phyloP scores from a whole-genome alignment of 495 filamentous ascomycete species.

The Usnea hakonensis region DNA sequence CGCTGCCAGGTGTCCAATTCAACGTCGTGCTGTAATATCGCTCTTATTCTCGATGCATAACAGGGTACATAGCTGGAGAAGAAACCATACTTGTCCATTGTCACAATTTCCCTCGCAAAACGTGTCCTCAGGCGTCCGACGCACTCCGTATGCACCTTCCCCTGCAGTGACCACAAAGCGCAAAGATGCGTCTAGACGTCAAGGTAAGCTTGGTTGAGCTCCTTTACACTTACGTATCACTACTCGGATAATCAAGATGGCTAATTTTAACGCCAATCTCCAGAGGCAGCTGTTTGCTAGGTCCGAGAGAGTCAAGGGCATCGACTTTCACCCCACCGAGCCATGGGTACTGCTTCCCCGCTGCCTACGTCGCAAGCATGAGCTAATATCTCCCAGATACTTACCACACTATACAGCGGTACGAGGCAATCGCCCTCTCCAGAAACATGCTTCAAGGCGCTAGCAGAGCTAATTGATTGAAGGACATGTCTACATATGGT shows the following conservation, averaged over 20 bases:
- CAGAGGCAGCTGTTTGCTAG: slow-evolving; percentile 75
- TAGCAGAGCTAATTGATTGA: slow-evolving; percentile 40
- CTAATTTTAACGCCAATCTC: slow-evolving; percentile 30
- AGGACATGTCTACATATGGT: slow-evolving; percentile 95
- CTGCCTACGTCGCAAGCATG: background rate
- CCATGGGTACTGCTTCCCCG: slow-evolving; percentile 57
- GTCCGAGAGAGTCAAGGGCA: slow-evolving; percentile 91
- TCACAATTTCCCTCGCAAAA: background rate
- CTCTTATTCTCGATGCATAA: background rate
- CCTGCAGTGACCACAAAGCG: slow-evolving; percentile 18
- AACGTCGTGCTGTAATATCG: background rate
- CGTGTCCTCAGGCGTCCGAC: too few relatives aligned
- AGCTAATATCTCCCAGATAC: slow-evolving; percentile 51
- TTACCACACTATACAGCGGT: slow-evolving; percentile 95
- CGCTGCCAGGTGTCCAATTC: background rate
- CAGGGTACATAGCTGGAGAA: background rate
- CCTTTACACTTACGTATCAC: background rate
- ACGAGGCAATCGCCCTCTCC: slow-evolving; percentile 28
- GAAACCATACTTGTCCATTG: background rate
- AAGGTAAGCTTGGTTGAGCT: slow-evolving; percentile 56
- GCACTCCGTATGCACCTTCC: background rate
- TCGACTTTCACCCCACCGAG: slow-evolving; percentile 94
- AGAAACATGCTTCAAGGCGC: slow-evolving; percentile 1
- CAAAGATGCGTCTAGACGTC: slow-evolving; percentile 81
- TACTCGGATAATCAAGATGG: slow-evolving; percentile 3